These are phyloP conservation scores for Rhizoclosmatium globosum DNA, from an alignment of 192 early-diverging fungal genomes.

Conservation along the genomic window DNA sequence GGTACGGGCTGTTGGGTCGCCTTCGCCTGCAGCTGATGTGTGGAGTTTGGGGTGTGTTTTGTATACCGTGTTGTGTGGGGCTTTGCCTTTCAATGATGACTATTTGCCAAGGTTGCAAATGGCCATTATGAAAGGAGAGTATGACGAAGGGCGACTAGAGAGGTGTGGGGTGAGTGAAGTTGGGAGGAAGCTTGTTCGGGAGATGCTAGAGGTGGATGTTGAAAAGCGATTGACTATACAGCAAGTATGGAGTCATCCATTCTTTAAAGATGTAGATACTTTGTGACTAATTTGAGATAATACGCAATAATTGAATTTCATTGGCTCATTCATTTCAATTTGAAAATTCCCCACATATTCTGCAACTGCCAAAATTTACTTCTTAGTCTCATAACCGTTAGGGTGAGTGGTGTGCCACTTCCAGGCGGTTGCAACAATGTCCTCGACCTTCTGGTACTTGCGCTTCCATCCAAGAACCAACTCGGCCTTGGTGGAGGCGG, in stretches of 20 bases:
- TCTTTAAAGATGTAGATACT: no score
- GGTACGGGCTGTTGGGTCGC: constrained; percentile 42
- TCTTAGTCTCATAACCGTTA: constrained; percentile 36
- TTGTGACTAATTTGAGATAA: no score
- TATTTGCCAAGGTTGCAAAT: constrained; percentile 75
- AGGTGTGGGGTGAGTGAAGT: constrained; percentile 21
- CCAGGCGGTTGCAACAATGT: constrained; percentile 62
- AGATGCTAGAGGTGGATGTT: constrained; percentile 46
- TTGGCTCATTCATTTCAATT: no score
- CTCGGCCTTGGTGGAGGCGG: constrained; percentile 61
- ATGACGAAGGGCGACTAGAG: constrained; percentile 55
- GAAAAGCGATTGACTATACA: constrained; percentile 45
- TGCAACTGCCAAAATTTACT: no score
- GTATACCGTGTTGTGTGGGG: constrained; percentile 73
- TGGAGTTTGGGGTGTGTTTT: constrained; percentile 83
- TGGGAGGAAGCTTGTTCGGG: constrained; percentile 38
- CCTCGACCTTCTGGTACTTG: constrained; percentile 54
- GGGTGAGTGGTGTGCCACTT: constrained; percentile 59
- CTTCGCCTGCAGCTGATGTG: constrained; percentile 65
- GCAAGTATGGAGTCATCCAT: constrained; percentile 37
- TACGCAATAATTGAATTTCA: no score
- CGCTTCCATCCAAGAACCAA: constrained; percentile 59
- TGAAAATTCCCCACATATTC: no score
- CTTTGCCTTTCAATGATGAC: constrained; percentile 79
- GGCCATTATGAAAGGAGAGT: constrained; percentile 72